Base-by-base conservation (phyloP, 805 yeast species). In the Wickerhamomyces bisporus region DNA sequence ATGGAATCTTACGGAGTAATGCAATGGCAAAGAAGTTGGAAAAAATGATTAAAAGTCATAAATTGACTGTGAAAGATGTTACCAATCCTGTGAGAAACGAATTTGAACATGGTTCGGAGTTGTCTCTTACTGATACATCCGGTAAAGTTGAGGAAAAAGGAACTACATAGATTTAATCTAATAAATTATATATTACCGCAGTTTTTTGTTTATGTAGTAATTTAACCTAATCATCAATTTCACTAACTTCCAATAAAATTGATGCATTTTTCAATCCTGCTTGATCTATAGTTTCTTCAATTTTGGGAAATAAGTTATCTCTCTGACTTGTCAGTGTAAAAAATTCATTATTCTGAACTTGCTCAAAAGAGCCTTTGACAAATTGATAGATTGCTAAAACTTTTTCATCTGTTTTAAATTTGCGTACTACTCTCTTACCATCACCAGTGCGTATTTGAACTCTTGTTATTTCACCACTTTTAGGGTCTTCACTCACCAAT, bases 251-350 rank as follows among this genome's bases (percentile, higher is more conserved):
- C 25, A 88, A 66, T 34, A 86, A 61, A 6, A 89, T 62, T 33
- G 91, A 81, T 28, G 96, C 87, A 59, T 88, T 93, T 52, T 79
- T 76, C 45, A 93, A 70, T 1, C 88, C 89, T 1, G 93, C 86
- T 7, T 77, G 86, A 27, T 69, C 78, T 7, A 93, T 73, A 2
- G 86, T 73, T 43, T 62, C 47, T 26, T 77, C 76, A 30, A 86
- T 58, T 32, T 63, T 66, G 2, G 63, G 61, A 43, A 76, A 54
- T 52, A 94, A 53, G 61, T 82, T 71, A 50, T 71, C 70, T 35
- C 87, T 66, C 17, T 49, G 53, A 14, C 48, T 41, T 5, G 52
- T 46, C 20, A 52, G 32, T 9, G 77, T 74, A 57, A 85, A 85
- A 20, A 66, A 62, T 8, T 62, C 46, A 33, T 46, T 58, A 1